These are phyloP conservation scores for Penicillium canescens DNA, from an alignment of 495 filamentous ascomycete genomes.

Conservation along the genomic window DNA sequence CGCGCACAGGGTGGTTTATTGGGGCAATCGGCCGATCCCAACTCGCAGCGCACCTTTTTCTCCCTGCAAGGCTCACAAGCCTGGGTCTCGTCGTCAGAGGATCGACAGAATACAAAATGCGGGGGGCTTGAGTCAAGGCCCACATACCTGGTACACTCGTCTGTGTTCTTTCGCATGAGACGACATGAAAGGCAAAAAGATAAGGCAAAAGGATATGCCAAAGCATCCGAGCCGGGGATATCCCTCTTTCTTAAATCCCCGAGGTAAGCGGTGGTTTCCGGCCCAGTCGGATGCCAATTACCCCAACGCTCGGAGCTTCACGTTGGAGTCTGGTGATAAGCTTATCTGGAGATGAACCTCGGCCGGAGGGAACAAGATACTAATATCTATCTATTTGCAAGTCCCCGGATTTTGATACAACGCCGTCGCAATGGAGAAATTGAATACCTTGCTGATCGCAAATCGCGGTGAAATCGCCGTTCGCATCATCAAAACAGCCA, in stretches of 20 bases:
- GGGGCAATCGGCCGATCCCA: conserved; percentile 64
- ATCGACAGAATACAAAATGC: neutral
- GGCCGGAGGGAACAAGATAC: neutral
- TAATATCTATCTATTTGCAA: neutral
- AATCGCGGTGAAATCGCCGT: conserved; percentile 64
- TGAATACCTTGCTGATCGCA: conserved; percentile 41
- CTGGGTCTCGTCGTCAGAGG: neutral
- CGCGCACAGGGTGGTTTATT: conserved; percentile 79
- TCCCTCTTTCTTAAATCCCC: neutral
- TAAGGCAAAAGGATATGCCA: neutral
- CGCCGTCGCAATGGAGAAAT: conserved; percentile 28
- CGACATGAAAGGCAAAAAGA: neutral
- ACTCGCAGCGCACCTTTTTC: conserved; percentile 11
- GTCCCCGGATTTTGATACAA: neutral
- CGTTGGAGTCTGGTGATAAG: neutral
- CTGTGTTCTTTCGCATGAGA: neutral
- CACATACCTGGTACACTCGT: conserved; percentile 9
- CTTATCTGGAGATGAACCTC: neutral
- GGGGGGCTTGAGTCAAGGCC: neutral
- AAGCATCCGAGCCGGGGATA: neutral
- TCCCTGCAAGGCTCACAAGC: conserved; percentile 10
- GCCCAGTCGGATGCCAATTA: neutral
- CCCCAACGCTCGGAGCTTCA: neutral
- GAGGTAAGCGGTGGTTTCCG: neutral
- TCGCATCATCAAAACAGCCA: conserved; percentile 43